Evolutionary conservation across 2,329 filamentous ascomycete genomes (phyloP).

Genomic region (Sphaerulina musiva): DNA sequence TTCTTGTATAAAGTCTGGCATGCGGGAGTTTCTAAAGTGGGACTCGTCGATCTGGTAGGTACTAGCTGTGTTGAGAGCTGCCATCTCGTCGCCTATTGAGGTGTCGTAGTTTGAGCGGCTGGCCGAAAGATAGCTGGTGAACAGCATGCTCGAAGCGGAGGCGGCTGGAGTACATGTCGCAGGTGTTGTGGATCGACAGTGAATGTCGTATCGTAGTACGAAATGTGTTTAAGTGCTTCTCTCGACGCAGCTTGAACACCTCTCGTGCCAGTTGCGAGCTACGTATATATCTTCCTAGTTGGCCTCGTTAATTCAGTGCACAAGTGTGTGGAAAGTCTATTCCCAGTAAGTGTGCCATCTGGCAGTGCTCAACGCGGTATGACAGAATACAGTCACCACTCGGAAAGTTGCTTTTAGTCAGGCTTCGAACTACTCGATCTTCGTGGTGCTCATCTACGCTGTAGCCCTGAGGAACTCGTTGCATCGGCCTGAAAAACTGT

Average conservation of each 20-base stretch:
- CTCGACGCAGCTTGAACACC: not conserved
- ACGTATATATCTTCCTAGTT: not conserved
- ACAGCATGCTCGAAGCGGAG: not conserved
- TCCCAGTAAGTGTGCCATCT: not conserved
- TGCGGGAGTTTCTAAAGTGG: not conserved
- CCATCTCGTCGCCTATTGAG: not conserved
- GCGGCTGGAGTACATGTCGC: not conserved
- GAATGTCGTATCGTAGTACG: not conserved
- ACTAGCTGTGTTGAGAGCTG: not conserved
- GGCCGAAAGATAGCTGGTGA: not conserved
- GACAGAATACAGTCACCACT: not conserved
- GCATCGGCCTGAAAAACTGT: not conserved
- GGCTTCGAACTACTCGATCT: conserved; percentile 4
- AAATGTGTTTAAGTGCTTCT: not conserved
- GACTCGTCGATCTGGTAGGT: not conserved
- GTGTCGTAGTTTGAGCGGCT: not conserved
- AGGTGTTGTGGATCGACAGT: not conserved
- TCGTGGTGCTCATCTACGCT: conserved; percentile 9
- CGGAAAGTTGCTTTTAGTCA: not conserved
- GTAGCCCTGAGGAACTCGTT: conserved; percentile 1
- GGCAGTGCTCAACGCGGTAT: not conserved
- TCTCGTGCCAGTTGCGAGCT: not conserved
- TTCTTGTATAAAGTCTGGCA: not conserved
- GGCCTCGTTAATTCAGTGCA: not conserved
- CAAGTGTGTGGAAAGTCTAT: not conserved